Evolutionary conservation across 2,329 filamentous ascomycete species (phyloP), one percentile per base, ranked within the genome.

Genomic region (Chaetomiaceae sp.): DNA sequence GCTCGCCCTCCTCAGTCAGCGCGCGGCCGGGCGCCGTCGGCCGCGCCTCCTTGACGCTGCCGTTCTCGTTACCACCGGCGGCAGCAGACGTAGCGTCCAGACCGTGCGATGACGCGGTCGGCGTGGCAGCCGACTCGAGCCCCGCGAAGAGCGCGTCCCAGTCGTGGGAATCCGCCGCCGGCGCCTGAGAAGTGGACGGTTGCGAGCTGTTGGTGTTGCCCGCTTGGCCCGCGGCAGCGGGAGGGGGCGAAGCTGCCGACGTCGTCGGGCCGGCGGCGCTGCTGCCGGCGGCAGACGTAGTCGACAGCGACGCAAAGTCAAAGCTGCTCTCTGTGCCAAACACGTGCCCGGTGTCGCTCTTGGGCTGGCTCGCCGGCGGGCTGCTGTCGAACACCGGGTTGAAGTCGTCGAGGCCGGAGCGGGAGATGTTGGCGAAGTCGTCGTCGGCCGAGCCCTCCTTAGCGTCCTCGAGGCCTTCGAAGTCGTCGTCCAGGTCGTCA

Each of bases 81-180:
- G n/a, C n/a, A n/a, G n/a, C n/a, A n/a, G n/a, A n/a, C n/a, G n/a
- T 49, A 58, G n/a, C 41, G 39, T 64, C n/a, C n/a, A n/a, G n/a
- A n/a, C n/a, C n/a, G 55, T 50, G 62, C 51, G 35, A 65, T 57
- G 48, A 59, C 60, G 36, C 58, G 26, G 41, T 58, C 47, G 47
- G 65, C 54, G 42, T 63, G 57, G 75, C 76, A 57, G 40, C 62
- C 57, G 75, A 76, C 57, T 91, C 86, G 7, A 95, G 71, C 20
- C 84, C 83, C 2, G 87, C 85, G 68, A 97, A 97, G 45, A 97
- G 88, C 32, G 88, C 86, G 60, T 97, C 91, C 93, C 93, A 97
- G 64, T 97, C 91, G 57, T 94, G 86, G 27, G 71, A 68, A 12
- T 78, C 76, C 0, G 68, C 57, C 22, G 65, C 62, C 49, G n/a